Conservation (phyloP, 805 yeast genomes). For the Yarrowia sp. region DNA sequence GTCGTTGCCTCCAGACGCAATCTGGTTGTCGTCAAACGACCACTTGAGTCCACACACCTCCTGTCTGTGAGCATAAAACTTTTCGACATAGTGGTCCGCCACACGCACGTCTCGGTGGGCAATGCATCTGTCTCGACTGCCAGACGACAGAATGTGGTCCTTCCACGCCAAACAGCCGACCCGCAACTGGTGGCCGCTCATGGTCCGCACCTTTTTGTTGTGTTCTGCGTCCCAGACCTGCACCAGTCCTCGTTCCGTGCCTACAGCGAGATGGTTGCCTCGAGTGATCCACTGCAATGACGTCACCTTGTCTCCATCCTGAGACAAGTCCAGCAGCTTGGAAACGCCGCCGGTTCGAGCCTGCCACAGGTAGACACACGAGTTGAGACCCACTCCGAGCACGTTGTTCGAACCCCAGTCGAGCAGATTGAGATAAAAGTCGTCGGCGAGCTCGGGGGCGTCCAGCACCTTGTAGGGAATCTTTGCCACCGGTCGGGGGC, state of each 20-base stretch:
- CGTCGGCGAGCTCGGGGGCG: slow-evolving; percentile 94
- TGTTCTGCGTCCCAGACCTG: slow-evolving; percentile 93
- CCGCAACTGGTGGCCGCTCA: slow-evolving; percentile 85
- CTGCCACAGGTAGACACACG: slow-evolving; percentile 86
- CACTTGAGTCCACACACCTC: slow-evolving; percentile 96
- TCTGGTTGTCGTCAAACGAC: slow-evolving; percentile 85
- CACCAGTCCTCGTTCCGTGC: slow-evolving; percentile 80
- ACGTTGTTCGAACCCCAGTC: slow-evolving; percentile 94
- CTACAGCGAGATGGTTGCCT: slow-evolving; percentile 92
- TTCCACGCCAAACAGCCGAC: slow-evolving; percentile 93
- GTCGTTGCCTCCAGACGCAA: slow-evolving; percentile 96
- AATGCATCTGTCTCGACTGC: slow-evolving; percentile 80
- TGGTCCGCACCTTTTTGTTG: slow-evolving; percentile 76
- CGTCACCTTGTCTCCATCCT: slow-evolving; percentile 66
- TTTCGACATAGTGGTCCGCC: slow-evolving; percentile 73
- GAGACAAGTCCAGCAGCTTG: slow-evolving; percentile 65
- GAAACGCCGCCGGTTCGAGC: slow-evolving; percentile 80
- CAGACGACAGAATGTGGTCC: slow-evolving; percentile 80
- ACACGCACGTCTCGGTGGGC: slow-evolving; percentile 88
- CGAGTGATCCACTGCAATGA: slow-evolving; percentile 90
- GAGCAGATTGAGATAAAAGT: slow-evolving; percentile 83
- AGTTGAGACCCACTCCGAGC: slow-evolving; percentile 85
- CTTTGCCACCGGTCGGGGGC: slow-evolving; percentile 70
- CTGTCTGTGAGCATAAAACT: slow-evolving; percentile 74
- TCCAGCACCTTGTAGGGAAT: slow-evolving; percentile 91